Conservation (phyloP, 225 moss, liverwort and hornwort species). For the Physcomitrium patens region DNA sequence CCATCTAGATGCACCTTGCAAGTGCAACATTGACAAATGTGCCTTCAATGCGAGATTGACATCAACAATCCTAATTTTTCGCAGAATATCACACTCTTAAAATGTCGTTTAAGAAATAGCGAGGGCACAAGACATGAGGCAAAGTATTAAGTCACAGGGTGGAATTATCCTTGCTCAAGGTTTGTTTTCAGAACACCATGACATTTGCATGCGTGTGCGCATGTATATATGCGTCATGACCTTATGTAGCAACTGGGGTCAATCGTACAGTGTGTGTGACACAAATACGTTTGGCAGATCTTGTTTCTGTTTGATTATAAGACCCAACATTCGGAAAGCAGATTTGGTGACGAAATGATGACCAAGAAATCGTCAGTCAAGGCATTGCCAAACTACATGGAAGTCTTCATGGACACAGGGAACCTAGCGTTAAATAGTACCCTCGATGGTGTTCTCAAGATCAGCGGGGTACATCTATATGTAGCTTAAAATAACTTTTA, state of each 20-base stretch:
- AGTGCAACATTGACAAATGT: too few species aligned
- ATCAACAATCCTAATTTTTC: too few species aligned
- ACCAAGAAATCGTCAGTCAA: slow-evolving; percentile 39
- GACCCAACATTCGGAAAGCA: slow-evolving; percentile 28
- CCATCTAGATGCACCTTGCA: too few species aligned
- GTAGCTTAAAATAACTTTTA: not conserved
- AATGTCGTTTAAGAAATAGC: too few species aligned
- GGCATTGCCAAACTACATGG: slow-evolving; percentile 31
- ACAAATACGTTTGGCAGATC: slow-evolving; percentile 32
- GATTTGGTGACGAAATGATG: slow-evolving; percentile 33
- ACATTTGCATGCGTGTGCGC: not conserved
- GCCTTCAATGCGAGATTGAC: too few species aligned
- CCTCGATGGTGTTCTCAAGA: slow-evolving; percentile 54
- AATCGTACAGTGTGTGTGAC: slow-evolving; percentile 10
- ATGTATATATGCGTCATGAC: not conserved
- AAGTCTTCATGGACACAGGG: slow-evolving; percentile 48
- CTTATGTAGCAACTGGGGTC: not conserved
- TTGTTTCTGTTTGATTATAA: slow-evolving; percentile 28
- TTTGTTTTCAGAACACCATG: slow-evolving; percentile 21
- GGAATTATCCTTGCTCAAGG: too few species aligned
- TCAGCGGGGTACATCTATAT: slow-evolving; percentile 42
- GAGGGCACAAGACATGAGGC: too few species aligned
- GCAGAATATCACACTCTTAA: too few species aligned
- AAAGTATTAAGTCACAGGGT: too few species aligned
- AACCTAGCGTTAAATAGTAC: slow-evolving; percentile 52